Evolutionary conservation across 2,329 filamentous ascomycete species (phyloP), one percentile per base, ranked within the genome.

Genomic region (Fusarium hainanense): DNA sequence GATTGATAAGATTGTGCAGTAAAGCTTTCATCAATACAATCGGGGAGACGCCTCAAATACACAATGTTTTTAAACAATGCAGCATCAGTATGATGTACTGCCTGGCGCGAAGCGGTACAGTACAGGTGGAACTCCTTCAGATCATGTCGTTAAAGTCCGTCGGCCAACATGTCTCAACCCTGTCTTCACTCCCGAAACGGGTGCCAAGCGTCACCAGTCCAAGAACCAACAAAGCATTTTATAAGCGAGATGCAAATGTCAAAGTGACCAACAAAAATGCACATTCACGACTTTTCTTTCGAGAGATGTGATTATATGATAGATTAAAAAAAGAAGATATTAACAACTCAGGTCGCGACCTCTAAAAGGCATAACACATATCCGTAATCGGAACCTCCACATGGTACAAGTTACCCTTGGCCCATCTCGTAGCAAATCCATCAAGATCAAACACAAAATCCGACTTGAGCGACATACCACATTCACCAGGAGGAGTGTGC

Each of bases 361-460:
- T 23, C 58, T 20, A 37, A 14, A 63, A 57, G 2, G 46, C 52
- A n/a, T 63, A 63, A 7, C 60, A 63, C 11, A 57, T 4, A 23
- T 63, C 60, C 3, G 58, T 43, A 4, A 63, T 63, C 0, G 60
- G 60, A 2, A 63, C 42, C 28, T 63, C 49, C 2, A 63, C 58
- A 23, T 63, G 58, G 6, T 56, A 63, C 1, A 63, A n/a, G 16
- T 63, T 63, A 4, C 58, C 58, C n/a, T 54, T 63, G 7, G 23
- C 54, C 60, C 60, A 63, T 32, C 47, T 63, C 6, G 60, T 63
- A 16, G 60, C 60, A 18, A 63, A 63, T 1, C 60, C 60, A 9
- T 63, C 58, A 3, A 63, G 58, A 23, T 63, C 50, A 16, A 63
- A 63, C 11, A 47, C 34, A 16, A 63, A 57, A 34, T 63, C 60